phyloP scores from a whole-genome alignment of 2,329 filamentous ascomycete genomes.

The Exophiala dermatitidis region DNA sequence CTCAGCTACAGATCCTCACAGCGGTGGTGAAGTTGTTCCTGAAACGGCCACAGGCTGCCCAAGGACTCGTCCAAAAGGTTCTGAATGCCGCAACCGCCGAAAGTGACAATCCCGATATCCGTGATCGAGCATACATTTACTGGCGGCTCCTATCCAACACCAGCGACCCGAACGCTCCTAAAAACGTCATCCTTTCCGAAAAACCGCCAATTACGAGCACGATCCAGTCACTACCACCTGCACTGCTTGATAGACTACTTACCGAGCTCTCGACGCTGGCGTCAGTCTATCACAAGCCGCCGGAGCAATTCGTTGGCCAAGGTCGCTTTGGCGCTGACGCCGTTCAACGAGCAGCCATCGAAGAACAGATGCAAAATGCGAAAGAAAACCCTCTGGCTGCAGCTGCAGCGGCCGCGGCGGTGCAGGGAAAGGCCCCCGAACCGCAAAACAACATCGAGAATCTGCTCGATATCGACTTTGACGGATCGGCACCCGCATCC shows the following conservation, averaged over 20 bases:
- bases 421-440: slow-evolving; percentile 46
- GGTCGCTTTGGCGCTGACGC: slow-evolving; percentile 89
- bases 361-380: slow-evolving; percentile 87
- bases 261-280: slow-evolving; percentile 87
- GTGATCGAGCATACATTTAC: slow-evolving; percentile 95
- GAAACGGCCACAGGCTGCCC: slow-evolving; percentile 89
- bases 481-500: slow-evolving; percentile 85
- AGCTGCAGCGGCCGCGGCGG: slow-evolving; percentile 62
- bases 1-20: slow-evolving; percentile 95
- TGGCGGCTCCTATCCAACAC: slow-evolving; percentile 80
- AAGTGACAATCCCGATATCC: slow-evolving; percentile 95
- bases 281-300: slow-evolving; percentile 96
- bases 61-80: slow-evolving; percentile 87
- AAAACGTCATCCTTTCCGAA: slow-evolving; percentile 86
- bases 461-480: slow-evolving; percentile 90
- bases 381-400: slow-evolving; percentile 92
- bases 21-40: slow-evolving; percentile 96
- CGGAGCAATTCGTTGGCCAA: slow-evolving; percentile 95
- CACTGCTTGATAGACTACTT: slow-evolving; percentile 82
- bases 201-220: slow-evolving; percentile 93
- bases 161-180: slow-evolving; percentile 81
- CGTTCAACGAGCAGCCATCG: slow-evolving; percentile 89
- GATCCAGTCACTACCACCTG: slow-evolving; percentile 77
- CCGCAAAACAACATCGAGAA: slow-evolving; percentile 80
- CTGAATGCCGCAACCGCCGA: slow-evolving; percentile 87